phyloP scores from a whole-genome alignment of 2,329 filamentous ascomycete genomes.

The Trichoderma polysporum region DNA sequence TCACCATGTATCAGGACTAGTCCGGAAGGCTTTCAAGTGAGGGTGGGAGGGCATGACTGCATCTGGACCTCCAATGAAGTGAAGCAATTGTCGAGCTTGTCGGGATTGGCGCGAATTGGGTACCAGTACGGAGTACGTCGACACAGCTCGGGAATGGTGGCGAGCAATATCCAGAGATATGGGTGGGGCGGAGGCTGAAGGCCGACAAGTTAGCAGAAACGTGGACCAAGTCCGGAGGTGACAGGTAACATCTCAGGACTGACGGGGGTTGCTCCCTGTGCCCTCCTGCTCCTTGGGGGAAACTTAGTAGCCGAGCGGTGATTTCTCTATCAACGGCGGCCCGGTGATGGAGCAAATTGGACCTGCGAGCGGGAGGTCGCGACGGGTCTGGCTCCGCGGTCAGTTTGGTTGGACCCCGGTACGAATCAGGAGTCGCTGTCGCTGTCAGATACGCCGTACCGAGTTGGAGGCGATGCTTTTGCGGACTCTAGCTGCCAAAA shows the following conservation, averaged over 20 bases:
- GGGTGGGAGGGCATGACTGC: not conserved
- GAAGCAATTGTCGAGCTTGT: not conserved
- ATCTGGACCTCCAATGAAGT: not conserved
- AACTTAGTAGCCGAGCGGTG: not conserved
- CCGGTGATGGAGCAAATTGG: too few species aligned
- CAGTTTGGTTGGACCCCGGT: not conserved
- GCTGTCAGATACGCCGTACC: not conserved
- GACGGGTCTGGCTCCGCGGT: not conserved
- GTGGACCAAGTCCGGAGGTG: not conserved
- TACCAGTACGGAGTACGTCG: not conserved
- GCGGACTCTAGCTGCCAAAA: not conserved
- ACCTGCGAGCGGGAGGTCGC: not conserved
- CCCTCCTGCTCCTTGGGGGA: not conserved
- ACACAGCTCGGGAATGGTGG: not conserved
- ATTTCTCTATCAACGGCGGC: not conserved
- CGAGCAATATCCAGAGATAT: not conserved
- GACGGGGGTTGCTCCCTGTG: not conserved
- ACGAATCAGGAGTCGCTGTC: not conserved
- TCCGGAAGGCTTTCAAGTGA: not conserved
- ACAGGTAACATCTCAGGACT: not conserved
- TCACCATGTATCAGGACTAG: conserved; percentile 5
- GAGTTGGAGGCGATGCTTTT: not conserved
- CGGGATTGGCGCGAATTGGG: not conserved
- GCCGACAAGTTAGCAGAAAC: not conserved
- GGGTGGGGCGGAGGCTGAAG: not conserved